These are phyloP conservation scores for Centaurea solstitialis DNA, from an alignment of 129 eudicot genomes.

Conservation along the genomic window DNA sequence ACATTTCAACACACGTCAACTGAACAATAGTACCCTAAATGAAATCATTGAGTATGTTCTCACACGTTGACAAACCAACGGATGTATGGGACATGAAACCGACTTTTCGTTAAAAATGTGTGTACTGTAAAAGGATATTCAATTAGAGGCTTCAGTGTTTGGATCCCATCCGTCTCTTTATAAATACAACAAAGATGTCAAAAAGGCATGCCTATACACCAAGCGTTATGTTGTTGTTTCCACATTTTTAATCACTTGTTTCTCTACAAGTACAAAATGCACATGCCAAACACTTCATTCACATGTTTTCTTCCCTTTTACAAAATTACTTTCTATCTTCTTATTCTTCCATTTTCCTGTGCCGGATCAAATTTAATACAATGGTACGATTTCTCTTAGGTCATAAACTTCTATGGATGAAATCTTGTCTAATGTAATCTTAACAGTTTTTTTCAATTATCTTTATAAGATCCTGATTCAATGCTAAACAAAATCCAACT, in stretches of 20 bases:
- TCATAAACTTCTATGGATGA: neutral
- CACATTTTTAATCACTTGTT: conserved; percentile 37
- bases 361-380: neutral
- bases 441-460: neutral
- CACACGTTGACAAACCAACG: conserved; percentile 28
- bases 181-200: conserved; percentile 41
- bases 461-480: neutral
- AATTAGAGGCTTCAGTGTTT: conserved; percentile 23
- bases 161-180: conserved; percentile 23
- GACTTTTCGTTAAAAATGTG: neutral
- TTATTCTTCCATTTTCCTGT: neutral
- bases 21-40: conserved; percentile 4
- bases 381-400: neutral
- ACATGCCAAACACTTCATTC: conserved; percentile 39
- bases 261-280: conserved; percentile 37
- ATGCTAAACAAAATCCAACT: no score
- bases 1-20: neutral
- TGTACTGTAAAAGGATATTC: conserved; percentile 24
- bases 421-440: neutral
- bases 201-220: conserved; percentile 35
- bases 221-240: conserved; percentile 37
- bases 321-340: neutral
- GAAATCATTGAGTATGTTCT: conserved; percentile 1
- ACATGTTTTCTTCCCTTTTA: conserved; percentile 31
- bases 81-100: conserved; percentile 15